Conservation (phyloP, 768 basidiomycete species). For the Imleria badia region DNA sequence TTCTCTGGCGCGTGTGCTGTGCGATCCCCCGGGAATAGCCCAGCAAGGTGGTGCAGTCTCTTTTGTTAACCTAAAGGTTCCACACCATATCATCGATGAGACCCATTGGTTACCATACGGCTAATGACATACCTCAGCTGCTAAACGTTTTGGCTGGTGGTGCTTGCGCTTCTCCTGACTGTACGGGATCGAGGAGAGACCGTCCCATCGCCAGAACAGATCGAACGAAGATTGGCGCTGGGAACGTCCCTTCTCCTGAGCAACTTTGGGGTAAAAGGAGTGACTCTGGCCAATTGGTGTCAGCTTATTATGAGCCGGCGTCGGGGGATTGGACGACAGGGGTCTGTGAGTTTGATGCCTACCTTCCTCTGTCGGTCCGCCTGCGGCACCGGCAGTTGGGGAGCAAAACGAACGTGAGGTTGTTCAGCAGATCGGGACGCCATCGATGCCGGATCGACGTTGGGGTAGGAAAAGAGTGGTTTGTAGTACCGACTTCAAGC, state of each 20-base stretch:
- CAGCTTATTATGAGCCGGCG: background rate
- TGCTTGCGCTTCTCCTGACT: background rate
- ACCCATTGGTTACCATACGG: background rate
- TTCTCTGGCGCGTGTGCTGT: background rate
- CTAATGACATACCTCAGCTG: conserved; percentile 8
- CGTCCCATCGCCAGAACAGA: conserved; percentile 37
- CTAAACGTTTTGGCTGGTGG: background rate
- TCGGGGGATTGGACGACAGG: background rate
- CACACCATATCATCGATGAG: background rate
- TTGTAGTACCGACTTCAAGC: background rate
- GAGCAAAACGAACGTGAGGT: conserved; percentile 33
- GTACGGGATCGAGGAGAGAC: conserved; percentile 25
- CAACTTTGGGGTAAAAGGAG: conserved; percentile 41
- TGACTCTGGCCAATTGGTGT: conserved; percentile 15
- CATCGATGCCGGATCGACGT: conserved; percentile 26
- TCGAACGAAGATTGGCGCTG: conserved; percentile 36
- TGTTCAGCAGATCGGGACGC: conserved; percentile 9
- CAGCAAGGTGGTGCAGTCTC: background rate
- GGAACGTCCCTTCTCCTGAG: conserved; percentile 37
- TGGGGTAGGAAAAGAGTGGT: background rate
- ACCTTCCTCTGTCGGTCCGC: conserved; percentile 35
- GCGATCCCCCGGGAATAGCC: background rate
- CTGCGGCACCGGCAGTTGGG: conserved; percentile 32
- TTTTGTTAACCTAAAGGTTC: background rate
- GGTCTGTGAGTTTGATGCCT: background rate